Evolutionary conservation across 352 stramenopile genomes (phyloP), one percentile per base, ranked within the genome.

Genomic region (Phytopythium sindhum): DNA sequence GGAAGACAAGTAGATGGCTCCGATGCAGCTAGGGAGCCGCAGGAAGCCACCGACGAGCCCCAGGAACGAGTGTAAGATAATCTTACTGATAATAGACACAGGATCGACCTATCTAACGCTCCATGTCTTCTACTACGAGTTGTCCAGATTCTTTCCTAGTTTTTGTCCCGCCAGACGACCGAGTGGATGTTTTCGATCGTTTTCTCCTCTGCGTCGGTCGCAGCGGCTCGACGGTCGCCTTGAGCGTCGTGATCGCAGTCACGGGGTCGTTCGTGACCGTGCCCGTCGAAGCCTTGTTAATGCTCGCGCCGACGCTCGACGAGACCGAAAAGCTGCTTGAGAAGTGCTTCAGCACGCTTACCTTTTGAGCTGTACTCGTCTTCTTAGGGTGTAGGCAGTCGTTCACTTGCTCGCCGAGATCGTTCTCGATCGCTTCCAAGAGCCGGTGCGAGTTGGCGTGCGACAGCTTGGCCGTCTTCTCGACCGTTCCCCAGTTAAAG

Each of bases 401-500:
- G 7, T 67, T 48, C 10, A 78, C n/a, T 52, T 78, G 67, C 17
- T 57, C 67, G 26, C 56, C 65, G 0, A 76, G 54, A 31, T 78
- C 73, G 19, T 71, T 60, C 29, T 81, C 70, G 47, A 78, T 76
- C 14, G 68, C 73, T 10, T 61, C 58, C 14, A 74, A 61, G 33
- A 77, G 48, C 21, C 71, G 67, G 14, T 56, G 70, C 31, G 55
- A 74, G 6, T 51, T 65, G 45, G 81, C 60, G 2, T 61, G 65
- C 1, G 72, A 78, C 2, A 80, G 12, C 23, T 72, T 53, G 0
- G 61, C 68, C 2, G 78, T 60, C 23, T 70, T 64, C 44, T 80
- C 59, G 15, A 88, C 60, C 19, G 73, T 68, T 26, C 69, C 66
- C 72, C 75, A 82, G 57, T 78, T 77, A 37, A 86, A 39, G 10